Evolutionary conservation across 2,329 filamentous ascomycete species (phyloP).

Genomic region (Podosphaera aphanis): DNA sequence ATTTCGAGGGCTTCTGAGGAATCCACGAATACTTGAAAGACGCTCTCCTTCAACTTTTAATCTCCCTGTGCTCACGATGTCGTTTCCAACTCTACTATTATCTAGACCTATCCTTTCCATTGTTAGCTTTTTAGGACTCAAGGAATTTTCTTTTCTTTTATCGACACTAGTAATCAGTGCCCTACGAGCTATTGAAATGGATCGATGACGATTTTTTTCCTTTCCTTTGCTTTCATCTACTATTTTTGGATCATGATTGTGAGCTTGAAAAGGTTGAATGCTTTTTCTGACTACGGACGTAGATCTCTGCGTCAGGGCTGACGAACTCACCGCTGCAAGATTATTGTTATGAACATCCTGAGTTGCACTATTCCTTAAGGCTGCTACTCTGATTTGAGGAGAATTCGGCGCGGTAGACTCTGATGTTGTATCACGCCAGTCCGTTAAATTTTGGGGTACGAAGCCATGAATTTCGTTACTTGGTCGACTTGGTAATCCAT

Average conservation of each 20-base stretch:
- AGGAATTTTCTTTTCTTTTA: neutral
- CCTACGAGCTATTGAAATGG: neutral
- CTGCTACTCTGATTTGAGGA: constrained; percentile 9
- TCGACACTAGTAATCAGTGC: neutral
- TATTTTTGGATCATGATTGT: neutral
- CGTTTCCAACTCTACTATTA: constrained; percentile 6
- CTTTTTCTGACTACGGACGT: neutral
- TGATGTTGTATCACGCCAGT: constrained; percentile 22
- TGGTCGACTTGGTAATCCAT: constrained; percentile 7
- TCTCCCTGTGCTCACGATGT: constrained; percentile 25
- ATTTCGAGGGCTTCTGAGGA: constrained; percentile 53
- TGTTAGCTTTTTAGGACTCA: constrained; percentile 19
- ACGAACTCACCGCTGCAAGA: neutral
- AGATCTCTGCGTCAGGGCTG: neutral
- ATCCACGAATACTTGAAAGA: constrained; percentile 37
- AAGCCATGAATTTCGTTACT: constrained; percentile 26
- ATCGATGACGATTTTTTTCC: neutral
- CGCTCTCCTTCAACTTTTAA: constrained; percentile 19
- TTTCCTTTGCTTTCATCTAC: neutral
- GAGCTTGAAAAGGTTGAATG: neutral
- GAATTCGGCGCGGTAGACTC: constrained; percentile 21
- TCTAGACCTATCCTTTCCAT: constrained; percentile 7
- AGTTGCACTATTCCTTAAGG: constrained; percentile 20
- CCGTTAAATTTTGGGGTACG: constrained; percentile 18
- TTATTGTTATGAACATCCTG: constrained; percentile 22